Conservation (phyloP, 139 green algal species). For the Coccomyxa sp. region DNA sequence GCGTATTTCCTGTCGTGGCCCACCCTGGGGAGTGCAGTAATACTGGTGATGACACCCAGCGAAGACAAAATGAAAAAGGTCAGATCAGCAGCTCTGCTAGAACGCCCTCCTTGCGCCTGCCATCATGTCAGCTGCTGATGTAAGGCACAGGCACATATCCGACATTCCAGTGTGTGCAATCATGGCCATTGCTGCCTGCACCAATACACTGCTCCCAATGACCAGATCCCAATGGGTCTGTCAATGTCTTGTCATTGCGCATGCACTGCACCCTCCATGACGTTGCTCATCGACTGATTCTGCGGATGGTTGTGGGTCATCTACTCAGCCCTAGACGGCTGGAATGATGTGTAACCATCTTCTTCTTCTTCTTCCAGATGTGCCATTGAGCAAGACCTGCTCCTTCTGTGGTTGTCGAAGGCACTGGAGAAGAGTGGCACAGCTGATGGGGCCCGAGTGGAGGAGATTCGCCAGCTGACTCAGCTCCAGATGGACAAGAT, state of each 20-base stretch:
- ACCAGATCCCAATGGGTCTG: neutral
- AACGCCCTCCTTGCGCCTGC: neutral
- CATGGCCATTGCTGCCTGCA: neutral
- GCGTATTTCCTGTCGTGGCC: conserved; percentile 20
- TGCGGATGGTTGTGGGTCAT: no score
- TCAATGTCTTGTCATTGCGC: neutral
- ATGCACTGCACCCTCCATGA: neutral
- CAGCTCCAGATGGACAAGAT: neutral
- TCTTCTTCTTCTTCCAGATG: no score
- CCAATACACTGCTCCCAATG: neutral
- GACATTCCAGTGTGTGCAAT: neutral
- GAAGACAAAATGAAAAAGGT: conserved; percentile 3
- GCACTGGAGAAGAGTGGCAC: neutral
- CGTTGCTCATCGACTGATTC: no score
- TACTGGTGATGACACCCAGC: conserved; percentile 9
- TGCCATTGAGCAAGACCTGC: no score
- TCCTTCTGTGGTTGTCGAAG: neutral
- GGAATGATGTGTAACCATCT: no score
- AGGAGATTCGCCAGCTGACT: neutral
- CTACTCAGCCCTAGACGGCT: no score
- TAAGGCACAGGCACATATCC: neutral
- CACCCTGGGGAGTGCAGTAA: conserved; percentile 11
- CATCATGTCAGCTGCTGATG: neutral
- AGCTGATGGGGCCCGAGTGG: neutral
- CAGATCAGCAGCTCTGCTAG: neutral